These are phyloP conservation scores for Naganishia friedmannii DNA, from an alignment of 768 basidiomycete genomes.

Conservation along the genomic window DNA sequence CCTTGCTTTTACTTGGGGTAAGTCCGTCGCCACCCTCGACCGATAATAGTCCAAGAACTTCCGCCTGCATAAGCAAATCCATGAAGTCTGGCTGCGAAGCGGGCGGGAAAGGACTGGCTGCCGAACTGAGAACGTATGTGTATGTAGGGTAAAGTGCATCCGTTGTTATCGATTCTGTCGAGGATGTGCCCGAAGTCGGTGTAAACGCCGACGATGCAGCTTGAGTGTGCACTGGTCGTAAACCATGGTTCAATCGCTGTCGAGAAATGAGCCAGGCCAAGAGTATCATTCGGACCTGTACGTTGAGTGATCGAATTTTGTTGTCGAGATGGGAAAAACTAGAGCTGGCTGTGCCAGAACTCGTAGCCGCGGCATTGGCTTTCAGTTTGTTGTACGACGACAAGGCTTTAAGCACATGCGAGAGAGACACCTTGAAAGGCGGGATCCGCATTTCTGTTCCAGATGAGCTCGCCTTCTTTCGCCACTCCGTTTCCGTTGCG, in stretches of 20 bases:
- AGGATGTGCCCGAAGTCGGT: background rate
- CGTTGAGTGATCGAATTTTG: constrained; percentile 49
- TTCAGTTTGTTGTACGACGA: constrained; percentile 46
- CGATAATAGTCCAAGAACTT: constrained; percentile 46
- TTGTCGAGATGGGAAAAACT: constrained; percentile 33
- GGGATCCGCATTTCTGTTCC: constrained; percentile 26
- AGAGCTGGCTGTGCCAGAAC: constrained; percentile 26
- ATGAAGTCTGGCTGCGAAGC: constrained; percentile 50
- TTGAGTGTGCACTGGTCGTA: constrained; percentile 27
- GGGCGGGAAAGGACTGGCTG: constrained; percentile 46
- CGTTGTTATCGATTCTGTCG: constrained; percentile 26
- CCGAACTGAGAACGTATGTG: constrained; percentile 44
- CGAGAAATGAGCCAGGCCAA: constrained; percentile 44
- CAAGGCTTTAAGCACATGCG: constrained; percentile 50
- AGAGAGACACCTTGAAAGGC: constrained; percentile 42
- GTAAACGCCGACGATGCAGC: constrained; percentile 20
- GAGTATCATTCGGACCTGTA: constrained; percentile 52
- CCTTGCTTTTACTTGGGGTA: constrained; percentile 11
- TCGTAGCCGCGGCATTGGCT: constrained; percentile 36
- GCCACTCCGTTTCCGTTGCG: constrained; percentile 50
- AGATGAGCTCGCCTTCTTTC: constrained; percentile 33
- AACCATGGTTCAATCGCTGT: constrained; percentile 17
- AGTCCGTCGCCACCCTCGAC: constrained; percentile 29
- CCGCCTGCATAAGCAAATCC: constrained; percentile 50
- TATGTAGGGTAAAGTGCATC: constrained; percentile 49